phyloP scores from a whole-genome alignment of 495 filamentous ascomycete species.

The Glutinoglossum americanum region DNA sequence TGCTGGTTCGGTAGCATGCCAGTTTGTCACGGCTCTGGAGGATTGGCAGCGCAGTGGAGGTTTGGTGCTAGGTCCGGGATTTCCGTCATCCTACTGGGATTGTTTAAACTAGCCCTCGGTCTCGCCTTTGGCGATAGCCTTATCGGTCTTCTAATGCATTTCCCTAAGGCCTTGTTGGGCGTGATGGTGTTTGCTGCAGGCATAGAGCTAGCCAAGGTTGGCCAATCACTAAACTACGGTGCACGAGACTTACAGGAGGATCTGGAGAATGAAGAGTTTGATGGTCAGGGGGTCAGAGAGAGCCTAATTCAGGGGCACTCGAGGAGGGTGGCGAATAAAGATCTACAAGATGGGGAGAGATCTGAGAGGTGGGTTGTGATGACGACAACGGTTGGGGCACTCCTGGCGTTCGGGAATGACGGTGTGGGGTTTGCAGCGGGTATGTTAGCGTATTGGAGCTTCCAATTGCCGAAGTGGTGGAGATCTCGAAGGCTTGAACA shows the following conservation, averaged over 20 bases:
- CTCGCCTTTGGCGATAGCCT: slow-evolving; percentile 48
- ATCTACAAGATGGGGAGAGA: slow-evolving; percentile 36
- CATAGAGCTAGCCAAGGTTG: slow-evolving; percentile 64
- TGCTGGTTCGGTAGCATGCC: slow-evolving; percentile 94
- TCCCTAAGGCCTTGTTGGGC: slow-evolving; percentile 54
- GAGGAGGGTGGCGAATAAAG: slow-evolving; percentile 6
- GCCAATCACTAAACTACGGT: slow-evolving; percentile 55
- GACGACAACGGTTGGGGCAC: slow-evolving; percentile 60
- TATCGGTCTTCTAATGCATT: slow-evolving; percentile 39
- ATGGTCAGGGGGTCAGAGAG: slow-evolving; percentile 15
- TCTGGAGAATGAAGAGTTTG: slow-evolving; percentile 20
- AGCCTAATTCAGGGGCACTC: background rate
- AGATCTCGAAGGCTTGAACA: background rate
- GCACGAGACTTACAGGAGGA: slow-evolving; percentile 35
- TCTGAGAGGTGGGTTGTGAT: slow-evolving; percentile 63
- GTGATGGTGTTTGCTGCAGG: slow-evolving; percentile 81
- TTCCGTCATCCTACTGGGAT: slow-evolving; percentile 57
- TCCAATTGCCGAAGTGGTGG: background rate
- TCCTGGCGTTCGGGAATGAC: slow-evolving; percentile 78
- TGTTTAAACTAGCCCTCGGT: slow-evolving; percentile 55
- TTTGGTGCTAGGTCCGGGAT: slow-evolving; percentile 80
- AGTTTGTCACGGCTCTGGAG: slow-evolving; percentile 82
- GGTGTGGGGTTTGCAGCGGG: slow-evolving; percentile 71
- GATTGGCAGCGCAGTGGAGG: slow-evolving; percentile 68
- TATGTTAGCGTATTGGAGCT: slow-evolving; percentile 35